Base-by-base conservation (phyloP, 192 early-diverging fungal species). In the Powellomyces hirtus region DNA sequence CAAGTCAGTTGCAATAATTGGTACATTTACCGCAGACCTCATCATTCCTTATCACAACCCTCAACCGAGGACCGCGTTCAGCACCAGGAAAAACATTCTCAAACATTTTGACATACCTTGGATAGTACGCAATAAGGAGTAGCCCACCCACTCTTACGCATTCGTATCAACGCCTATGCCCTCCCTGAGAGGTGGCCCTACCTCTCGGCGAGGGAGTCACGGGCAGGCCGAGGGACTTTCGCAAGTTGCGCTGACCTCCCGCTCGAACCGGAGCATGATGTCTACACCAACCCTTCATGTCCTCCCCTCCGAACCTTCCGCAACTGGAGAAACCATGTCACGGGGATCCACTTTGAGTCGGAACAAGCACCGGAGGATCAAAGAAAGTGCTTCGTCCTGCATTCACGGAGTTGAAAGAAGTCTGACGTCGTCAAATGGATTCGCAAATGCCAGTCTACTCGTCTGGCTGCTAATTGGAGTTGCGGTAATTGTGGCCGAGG, bases 401-500 rank as follows among this genome's bases (percentile, higher is more conserved):
- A 34, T 34, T 14, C 53, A 56, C 33, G 31, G 53, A 31, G 53
- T 34, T 2, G 53, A 56, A 18, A 56, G 33, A 16, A 33, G 27
- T 34, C 29, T 56, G 7, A 33, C 16, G 53, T 56, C 53, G 26
- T 33, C 29, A 4, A 27, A 30, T 16, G 53, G 53, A 56, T 56
- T 27, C 29, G 53, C 53, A 5, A 66, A 66, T 22, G 22, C 38
- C 7, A 33, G 13, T 6, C 24, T 56, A 4, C 22, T 66, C 20
- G 16, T 66, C 6, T 66, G 46, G 52, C 24, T 66, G 50, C 38
- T 66, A 27, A 16, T 33, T 13, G 64, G 51, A n/a, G 20, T 55
- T 29, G 64, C 64, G 50, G 64, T 66, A 40, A n/a, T 35, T 24
- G 18, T 4, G 10, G 20, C 29, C 7, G 62, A 27, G 16, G 14